Base-by-base conservation (phyloP, 768 basidiomycete genomes). In the Tricholoma bakamatsutake region DNA sequence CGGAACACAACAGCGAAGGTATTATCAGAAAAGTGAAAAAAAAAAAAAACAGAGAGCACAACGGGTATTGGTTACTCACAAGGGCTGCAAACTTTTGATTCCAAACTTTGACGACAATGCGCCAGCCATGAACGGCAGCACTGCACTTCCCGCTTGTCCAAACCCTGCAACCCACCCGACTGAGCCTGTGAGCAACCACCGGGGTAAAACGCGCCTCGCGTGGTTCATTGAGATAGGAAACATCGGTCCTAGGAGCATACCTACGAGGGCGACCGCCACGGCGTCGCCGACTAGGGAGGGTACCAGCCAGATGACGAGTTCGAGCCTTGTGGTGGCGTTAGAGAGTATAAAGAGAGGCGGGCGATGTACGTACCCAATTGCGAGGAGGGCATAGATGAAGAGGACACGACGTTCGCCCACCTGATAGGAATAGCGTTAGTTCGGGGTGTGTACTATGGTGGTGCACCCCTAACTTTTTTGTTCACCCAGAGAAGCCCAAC, bases 181-280 rank as follows among this genome's bases (percentile, higher is more conserved):
- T 10, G 82, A 76, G 21, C 78, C 81, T 45, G 76, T 80, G 30
- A 90, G 75, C 8, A 93, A 74, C 78, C 84, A 85, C 6, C 76
- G 76, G 4, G 91, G 92, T 8, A 94, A 68, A 50, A 91, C 75
- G 1, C 82, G 76, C 5, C 82, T 78, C 1, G 85, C 73, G 45
- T 87, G 80, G 64, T 87, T 88, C 81, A 93, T 83, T 7, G 81
- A 76, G 43, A 88, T 79, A 1, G 86, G 87, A 63, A 85, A 90
- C 72, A 90, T 81, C 2, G 87, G 88, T 0, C 87, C 89, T 17
- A 91, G 73, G 21, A 89, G 67, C 8, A 89, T 48, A 15, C 88
- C 89, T 13, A 88, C 69, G 45, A 88, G 60, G 2, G 85, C 77
- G 21, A 90, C 76, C 0, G 84, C 81, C 3, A 89, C 73, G 2